Evolutionary conservation across 2,329 filamentous ascomycete genomes (phyloP).

Genomic region (Pseudocercospora fijiensis): DNA sequence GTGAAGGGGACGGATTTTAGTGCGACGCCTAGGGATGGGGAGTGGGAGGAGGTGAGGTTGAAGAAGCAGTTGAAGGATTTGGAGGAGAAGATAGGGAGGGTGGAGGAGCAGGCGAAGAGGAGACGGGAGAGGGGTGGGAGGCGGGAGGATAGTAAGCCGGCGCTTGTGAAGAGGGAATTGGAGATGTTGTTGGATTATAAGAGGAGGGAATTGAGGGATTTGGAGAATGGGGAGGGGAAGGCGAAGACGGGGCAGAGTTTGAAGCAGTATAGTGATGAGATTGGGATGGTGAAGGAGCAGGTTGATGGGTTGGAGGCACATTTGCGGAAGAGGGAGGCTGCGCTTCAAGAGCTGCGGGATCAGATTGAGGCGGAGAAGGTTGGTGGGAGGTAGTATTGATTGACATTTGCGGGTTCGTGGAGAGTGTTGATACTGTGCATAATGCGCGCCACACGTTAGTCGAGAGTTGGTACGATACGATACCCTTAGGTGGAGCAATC

Average conservation of each 20-base stretch:
- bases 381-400: slow-evolving; percentile 21
- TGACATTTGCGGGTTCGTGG: too few species aligned
- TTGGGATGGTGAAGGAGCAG: slow-evolving; percentile 89
- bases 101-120: slow-evolving; percentile 66
- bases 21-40: slow-evolving; percentile 76
- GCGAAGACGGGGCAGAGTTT: slow-evolving; percentile 69
- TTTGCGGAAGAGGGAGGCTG: slow-evolving; percentile 70
- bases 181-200: slow-evolving; percentile 96
- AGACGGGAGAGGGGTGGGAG: slow-evolving; percentile 43
- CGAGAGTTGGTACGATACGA: too few species aligned
- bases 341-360: slow-evolving; percentile 71
- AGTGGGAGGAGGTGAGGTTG: slow-evolving; percentile 95
- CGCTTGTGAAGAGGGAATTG: slow-evolving; percentile 88
- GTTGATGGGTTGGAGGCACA: slow-evolving; percentile 86
- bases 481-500: too few species aligned
- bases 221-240: slow-evolving; percentile 70
- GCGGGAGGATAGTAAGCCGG: slow-evolving; percentile 75
- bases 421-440: too few species aligned
- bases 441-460: too few species aligned
- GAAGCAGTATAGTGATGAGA: slow-evolving; percentile 77
- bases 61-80: slow-evolving; percentile 90
- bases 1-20: slow-evolving; percentile 88
- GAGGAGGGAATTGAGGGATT: slow-evolving; percentile 70
- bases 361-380: slow-evolving; percentile 77
- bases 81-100: slow-evolving; percentile 79